Base-by-base conservation (phyloP, 148 eudicot species). In the Hydrangea macrophylla region DNA sequence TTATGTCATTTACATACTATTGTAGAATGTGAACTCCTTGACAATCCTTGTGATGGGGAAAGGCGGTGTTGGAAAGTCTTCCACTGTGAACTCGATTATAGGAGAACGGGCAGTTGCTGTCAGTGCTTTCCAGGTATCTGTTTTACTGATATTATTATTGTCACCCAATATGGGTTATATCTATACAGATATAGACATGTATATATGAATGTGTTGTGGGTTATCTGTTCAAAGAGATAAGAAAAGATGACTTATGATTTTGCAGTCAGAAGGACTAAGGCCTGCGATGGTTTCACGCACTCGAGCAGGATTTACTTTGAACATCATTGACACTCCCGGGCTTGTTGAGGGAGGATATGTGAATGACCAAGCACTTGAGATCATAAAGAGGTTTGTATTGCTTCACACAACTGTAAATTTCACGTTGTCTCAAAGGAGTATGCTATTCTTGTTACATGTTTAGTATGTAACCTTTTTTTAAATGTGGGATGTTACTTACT, bases 331-430 rank as follows among this genome's bases (percentile, higher is more conserved):
- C 74, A 94, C 98, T 61, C 98, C 97, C 4, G 98, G 97, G 37
- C 88, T 94, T 36, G 87, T 94, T 58, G 98, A 94, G 83, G 98
- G 94, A 70, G 98, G 98, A 82, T 90, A 83, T 85, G 89, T 94
- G 73, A 94, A 83, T 70, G 86, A 85, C 69, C 92, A 83, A 56
- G 88, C 86, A 30, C 79, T 94, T 55, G 89, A 86, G 45, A 75
- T 81, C 54, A 94, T 94, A 57, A 94, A 94, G 75, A 88, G 87
- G 98, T 94, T 40, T 67, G 81, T 63, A 27, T 36, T 57, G 12
- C 11, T 44, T 58, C 27, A 32, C 23, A n/a, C 25, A 7, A 18
- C 1, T 61, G 6, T 4, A 17, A 18, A 28, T 20, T 25, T 33
- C 2, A 20, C 35, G 7, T 1, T 28, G 54, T 35, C 54, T 57